Evolutionary conservation across 208 protist genomes (phyloP).

Genomic region (Wallacemonas sp.): DNA sequence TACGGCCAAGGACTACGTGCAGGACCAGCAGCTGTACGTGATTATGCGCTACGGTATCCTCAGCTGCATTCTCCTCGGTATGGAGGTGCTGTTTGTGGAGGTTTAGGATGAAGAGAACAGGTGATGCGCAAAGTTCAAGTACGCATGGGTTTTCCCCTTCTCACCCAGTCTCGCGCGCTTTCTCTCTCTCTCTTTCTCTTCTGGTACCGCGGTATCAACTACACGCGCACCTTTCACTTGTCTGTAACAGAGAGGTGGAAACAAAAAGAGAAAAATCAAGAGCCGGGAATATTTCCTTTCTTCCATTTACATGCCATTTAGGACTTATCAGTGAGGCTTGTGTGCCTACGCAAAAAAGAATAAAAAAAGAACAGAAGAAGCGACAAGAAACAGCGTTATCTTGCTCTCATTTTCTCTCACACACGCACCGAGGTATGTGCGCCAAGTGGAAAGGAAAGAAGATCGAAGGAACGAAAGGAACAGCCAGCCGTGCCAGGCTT

Average conservation of each 20-base stretch:
- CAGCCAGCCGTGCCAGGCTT: too few species aligned
- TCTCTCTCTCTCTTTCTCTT: conserved; percentile 8
- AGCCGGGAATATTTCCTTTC: conserved; percentile 11
- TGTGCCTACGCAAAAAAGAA: background rate
- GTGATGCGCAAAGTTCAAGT: background rate
- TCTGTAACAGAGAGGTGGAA: too few species aligned
- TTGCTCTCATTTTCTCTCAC: background rate
- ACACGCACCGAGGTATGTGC: background rate
- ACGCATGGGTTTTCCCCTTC: too few species aligned
- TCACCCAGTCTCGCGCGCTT: too few species aligned
- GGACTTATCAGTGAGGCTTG: conserved; percentile 20
- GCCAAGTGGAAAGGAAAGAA: too few species aligned
- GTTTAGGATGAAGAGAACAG: conserved; percentile 35
- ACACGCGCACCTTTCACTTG: too few species aligned
- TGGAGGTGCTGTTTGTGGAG: conserved; percentile 89
- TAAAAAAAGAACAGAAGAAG: background rate
- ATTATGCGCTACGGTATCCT: conserved; percentile 89
- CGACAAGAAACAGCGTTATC: background rate
- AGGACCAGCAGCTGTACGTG: conserved; percentile 83
- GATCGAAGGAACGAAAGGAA: too few species aligned
- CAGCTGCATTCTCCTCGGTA: conserved; percentile 74
- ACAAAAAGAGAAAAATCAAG: too few species aligned
- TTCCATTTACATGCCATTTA: conserved; percentile 1
- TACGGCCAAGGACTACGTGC: conserved; percentile 90
- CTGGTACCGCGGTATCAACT: too few species aligned